Base-by-base conservation (phyloP, 139 green algal genomes). In the Edaphochlamys debaryana region DNA sequence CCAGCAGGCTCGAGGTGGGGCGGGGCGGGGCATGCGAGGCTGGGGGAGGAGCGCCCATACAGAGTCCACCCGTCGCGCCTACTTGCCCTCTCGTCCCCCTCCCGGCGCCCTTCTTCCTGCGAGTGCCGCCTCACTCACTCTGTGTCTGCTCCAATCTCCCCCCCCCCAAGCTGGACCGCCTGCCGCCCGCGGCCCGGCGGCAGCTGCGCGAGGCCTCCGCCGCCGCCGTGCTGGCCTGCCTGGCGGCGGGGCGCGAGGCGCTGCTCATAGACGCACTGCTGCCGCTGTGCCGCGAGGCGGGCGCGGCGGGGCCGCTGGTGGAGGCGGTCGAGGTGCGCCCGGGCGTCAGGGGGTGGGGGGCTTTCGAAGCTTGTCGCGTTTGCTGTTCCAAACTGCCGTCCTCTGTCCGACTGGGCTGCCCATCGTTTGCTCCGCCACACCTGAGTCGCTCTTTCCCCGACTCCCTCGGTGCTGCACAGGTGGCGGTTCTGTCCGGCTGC, bases 401-500 rank as follows among this genome's bases (percentile, higher is more conserved):
- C n/a, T n/a, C n/a, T n/a, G n/a, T n/a, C n/a, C n/a, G n/a, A n/a
- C n/a, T n/a, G n/a, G n/a, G n/a, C n/a, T n/a, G n/a, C n/a, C n/a
- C n/a, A n/a, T n/a, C n/a, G n/a, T n/a, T n/a, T n/a, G n/a, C n/a
- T n/a, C n/a, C n/a, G n/a, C n/a, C n/a, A n/a, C n/a, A n/a, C n/a
- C n/a, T n/a, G n/a, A n/a, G n/a, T n/a, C n/a, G n/a, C n/a, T n/a
- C n/a, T 22, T 54, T 13, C 45, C 45, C 45, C 11, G 11, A 54
- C 60, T 75, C 45, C 27, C 79, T 30, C 50, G 0, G 34, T 8
- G 42, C 32, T 34, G 25, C 34, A 4, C 73, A 80, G 73, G 73
- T 74, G 29, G 78, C 67, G 25, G 87, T 96, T 25, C 73, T 96
- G 69, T 72, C 78, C 4, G 91, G 88, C 70, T 58, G 86, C 40